These are phyloP conservation scores for Metroxylon sagu DNA, from an alignment of 176 grass and related monocot genomes.

Conservation along the genomic window DNA sequence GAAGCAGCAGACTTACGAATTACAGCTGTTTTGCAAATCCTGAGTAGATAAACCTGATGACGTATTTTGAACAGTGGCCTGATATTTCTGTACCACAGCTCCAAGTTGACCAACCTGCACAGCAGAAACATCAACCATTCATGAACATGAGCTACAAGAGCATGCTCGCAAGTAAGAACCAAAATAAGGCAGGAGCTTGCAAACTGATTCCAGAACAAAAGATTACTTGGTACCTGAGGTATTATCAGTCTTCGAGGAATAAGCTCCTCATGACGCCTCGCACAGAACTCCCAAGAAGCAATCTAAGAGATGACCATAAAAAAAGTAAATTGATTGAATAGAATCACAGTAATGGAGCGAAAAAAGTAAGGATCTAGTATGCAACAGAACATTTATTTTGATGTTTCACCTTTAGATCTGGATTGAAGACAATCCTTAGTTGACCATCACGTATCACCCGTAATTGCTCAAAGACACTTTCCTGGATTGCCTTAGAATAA, in stretches of 20 bases:
- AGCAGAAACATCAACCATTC: slow-evolving; percentile 9
- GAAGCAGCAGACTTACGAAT: slow-evolving; percentile 61
- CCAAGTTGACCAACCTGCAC: slow-evolving; percentile 85
- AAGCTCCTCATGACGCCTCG: slow-evolving; percentile 85
- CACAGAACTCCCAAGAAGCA: slow-evolving; percentile 95
- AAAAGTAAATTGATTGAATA: background rate
- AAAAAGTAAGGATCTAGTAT: background rate
- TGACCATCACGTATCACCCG: slow-evolving; percentile 93
- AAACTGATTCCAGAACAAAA: slow-evolving; percentile 12
- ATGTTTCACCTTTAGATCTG: slow-evolving; percentile 80
- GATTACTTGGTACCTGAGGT: slow-evolving; percentile 51
- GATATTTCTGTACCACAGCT: slow-evolving; percentile 75
- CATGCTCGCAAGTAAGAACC: slow-evolving; percentile 5
- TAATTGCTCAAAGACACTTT: slow-evolving; percentile 94
- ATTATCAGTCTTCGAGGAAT: slow-evolving; percentile 85
- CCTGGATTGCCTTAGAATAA: slow-evolving; percentile 94
- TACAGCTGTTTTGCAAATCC: slow-evolving; percentile 88
- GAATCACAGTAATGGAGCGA: background rate
- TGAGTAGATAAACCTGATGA: slow-evolving; percentile 48
- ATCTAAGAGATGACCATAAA: slow-evolving; percentile 43
- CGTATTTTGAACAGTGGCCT: slow-evolving; percentile 59
- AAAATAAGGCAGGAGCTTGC: background rate
- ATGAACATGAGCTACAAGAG: slow-evolving; percentile 1
- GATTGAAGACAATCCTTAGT: slow-evolving; percentile 94
- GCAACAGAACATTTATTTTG: background rate